These are phyloP conservation scores for Chenopodium suecicum DNA, from an alignment of 148 eudicot genomes.

Conservation along the genomic window DNA sequence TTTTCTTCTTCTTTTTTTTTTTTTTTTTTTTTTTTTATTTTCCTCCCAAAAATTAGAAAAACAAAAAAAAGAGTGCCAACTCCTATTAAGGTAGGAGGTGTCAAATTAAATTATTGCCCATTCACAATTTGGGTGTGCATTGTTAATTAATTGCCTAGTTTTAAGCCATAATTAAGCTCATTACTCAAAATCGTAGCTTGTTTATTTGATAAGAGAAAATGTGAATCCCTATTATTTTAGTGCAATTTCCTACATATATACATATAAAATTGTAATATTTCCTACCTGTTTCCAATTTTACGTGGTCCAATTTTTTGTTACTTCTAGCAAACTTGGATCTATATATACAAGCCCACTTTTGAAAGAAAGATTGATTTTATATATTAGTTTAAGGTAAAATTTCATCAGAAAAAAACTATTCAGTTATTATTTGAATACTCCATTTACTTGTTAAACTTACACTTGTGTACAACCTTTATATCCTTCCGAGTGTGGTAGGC, in stretches of 20 bases:
- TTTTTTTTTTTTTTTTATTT: not conserved
- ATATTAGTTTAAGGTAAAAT: not conserved
- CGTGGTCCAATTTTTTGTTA: not conserved
- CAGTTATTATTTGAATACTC: not conserved
- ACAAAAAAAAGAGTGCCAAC: conserved; percentile 11
- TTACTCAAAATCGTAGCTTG: conserved; percentile 12
- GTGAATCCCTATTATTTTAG: conserved; percentile 5
- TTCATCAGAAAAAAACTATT: not conserved
- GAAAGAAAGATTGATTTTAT: not conserved
- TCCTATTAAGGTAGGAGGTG: conserved; percentile 19
- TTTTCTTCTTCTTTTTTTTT: not conserved
- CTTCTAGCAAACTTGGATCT: not conserved
- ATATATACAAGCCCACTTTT: not conserved
- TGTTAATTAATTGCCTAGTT: conserved; percentile 9
- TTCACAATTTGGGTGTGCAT: conserved; percentile 5
- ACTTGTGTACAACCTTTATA: no score
- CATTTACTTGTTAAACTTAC: not conserved
- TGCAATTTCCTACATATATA: not conserved
- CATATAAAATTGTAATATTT: conserved; percentile 6
- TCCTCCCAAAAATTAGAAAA: conserved; percentile 1
- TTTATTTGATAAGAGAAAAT: not conserved
- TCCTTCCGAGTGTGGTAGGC: no score
- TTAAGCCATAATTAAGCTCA: conserved; percentile 5
- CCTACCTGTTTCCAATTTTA: not conserved
- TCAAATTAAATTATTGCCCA: conserved; percentile 13